Evolutionary conservation across 1,284 basidiomycete species (phyloP), one percentile per base, ranked within the genome.

Genomic region (Pseudozyma flocculosa): DNA sequence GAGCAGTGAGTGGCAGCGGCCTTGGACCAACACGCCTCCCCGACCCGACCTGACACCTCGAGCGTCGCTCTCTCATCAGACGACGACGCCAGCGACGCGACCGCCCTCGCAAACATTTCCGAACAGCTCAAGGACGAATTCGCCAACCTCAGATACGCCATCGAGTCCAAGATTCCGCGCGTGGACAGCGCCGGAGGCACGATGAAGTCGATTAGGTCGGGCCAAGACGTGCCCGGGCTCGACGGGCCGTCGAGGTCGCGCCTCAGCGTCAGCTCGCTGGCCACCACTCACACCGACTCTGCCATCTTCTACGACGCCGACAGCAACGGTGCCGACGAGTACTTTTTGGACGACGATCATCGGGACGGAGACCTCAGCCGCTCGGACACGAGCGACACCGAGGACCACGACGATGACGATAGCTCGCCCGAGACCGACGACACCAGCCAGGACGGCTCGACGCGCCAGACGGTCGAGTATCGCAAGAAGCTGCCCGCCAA

Each of bases 401-500:
- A 51, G 13, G 52, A 54, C 19, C 52, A 80, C 38, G 82, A 82
- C 46, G 79, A 80, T 24, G 72, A 55, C 22, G 76, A 48, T 26
- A 54, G 44, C 17, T 43, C 45, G 26, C 40, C 50, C 22, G 51
- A 54, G 45, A 52, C 52, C 41, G 53, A 48, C 50, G 62, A 57
- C 8, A 54, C 54, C 3, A 44, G 43, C 10, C 47, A 47, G 24
- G 13, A 49, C 19, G 37, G 39, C 23, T 45, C 40, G 19, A 8
- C 32, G 32, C 34, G 43, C 36, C 45, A 45, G 11, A 24, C 39
- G 1, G 58, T 73, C 13, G 53, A 70, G 40, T 66, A 75, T 66
- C 65, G 78, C 46, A 54, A 80, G 2, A 80, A 80, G 44, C 81
- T 95, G 38, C 91, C 87, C 17, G 76, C 78, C 17, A 79, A 79